Evolutionary conservation across 2,329 filamentous ascomycete genomes (phyloP).

Genomic region (Microsporum ferrugineum): DNA sequence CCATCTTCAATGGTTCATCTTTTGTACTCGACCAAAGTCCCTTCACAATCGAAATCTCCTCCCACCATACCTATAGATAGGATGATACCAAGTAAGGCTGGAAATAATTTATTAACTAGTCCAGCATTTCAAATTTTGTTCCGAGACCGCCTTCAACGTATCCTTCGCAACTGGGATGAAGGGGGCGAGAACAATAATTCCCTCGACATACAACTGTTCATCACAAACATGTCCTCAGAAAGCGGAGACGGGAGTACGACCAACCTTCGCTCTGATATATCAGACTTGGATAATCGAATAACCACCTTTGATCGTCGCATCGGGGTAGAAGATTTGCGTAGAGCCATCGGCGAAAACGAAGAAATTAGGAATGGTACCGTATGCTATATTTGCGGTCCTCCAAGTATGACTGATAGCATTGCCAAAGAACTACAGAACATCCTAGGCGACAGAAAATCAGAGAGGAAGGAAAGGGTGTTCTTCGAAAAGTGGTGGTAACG

Average conservation of each 20-base stretch:
- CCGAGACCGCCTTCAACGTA: slow-evolving; percentile 34
- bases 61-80: not conserved
- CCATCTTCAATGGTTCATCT: slow-evolving; percentile 42
- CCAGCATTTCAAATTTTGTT: slow-evolving; percentile 30
- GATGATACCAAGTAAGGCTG: slow-evolving; percentile 7
- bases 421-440: slow-evolving; percentile 27
- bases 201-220: not conserved
- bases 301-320: slow-evolving; percentile 26
- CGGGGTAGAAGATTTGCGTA: slow-evolving; percentile 25
- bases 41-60: not conserved
- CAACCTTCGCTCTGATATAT: not conserved
- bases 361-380: slow-evolving; percentile 27
- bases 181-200: not conserved
- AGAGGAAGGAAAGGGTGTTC: not conserved
- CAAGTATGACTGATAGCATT: slow-evolving; percentile 57
- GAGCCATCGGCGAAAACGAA: slow-evolving; percentile 22
- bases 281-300: slow-evolving; percentile 14
- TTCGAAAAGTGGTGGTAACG: not conserved
- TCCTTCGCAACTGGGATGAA: slow-evolving; percentile 21
- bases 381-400: slow-evolving; percentile 58
- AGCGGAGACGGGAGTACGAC: not conserved
- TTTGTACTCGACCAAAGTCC: slow-evolving; percentile 46
- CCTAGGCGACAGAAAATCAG: too few relatives aligned
- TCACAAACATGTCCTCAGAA: not conserved
- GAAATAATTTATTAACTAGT: slow-evolving; percentile 13